These are phyloP conservation scores for Arachnomyces sp. DNA, from an alignment of 2,329 filamentous ascomycete genomes.

Conservation along the genomic window DNA sequence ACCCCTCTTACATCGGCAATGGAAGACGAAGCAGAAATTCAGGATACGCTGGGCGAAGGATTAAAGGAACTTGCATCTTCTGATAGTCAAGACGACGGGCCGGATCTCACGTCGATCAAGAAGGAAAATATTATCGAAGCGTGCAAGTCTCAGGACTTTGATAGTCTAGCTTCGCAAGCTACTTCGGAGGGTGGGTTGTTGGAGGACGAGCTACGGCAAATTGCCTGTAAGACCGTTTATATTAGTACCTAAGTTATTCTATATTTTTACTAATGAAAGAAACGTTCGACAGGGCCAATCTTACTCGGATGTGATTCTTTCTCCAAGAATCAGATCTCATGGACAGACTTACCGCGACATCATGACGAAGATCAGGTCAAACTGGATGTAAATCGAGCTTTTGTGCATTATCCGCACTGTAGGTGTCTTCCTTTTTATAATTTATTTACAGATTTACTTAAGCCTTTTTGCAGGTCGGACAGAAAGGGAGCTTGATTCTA, in stretches of 20 bases:
- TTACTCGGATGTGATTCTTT: conserved; percentile 35
- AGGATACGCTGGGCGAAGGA: too few relatives aligned
- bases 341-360: conserved; percentile 65
- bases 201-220: conserved; percentile 59
- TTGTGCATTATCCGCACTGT: conserved; percentile 91
- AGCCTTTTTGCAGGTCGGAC: conserved; percentile 51
- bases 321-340: conserved; percentile 29
- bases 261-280: conserved; percentile 10
- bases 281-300: conserved; percentile 38
- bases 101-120: conserved; percentile 23
- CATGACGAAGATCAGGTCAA: conserved; percentile 83
- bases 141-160: conserved; percentile 52
- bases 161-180: conserved; percentile 51
- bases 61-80: background rate
- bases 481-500: conserved; percentile 58
- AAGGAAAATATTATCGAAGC: conserved; percentile 51
- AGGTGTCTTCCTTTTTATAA: conserved; percentile 22
- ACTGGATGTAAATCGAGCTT: conserved; percentile 90
- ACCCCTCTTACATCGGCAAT: too few relatives aligned
- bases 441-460: conserved; percentile 17
- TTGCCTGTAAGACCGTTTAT: conserved; percentile 59
- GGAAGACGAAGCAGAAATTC: too few relatives aligned
- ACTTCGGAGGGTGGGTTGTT: conserved; percentile 60
- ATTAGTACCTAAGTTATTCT: background rate
- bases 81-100: conserved; percentile 1